Base-by-base conservation (phyloP, 2,329 filamentous ascomycete genomes). In the Bipolaris oryzae region DNA sequence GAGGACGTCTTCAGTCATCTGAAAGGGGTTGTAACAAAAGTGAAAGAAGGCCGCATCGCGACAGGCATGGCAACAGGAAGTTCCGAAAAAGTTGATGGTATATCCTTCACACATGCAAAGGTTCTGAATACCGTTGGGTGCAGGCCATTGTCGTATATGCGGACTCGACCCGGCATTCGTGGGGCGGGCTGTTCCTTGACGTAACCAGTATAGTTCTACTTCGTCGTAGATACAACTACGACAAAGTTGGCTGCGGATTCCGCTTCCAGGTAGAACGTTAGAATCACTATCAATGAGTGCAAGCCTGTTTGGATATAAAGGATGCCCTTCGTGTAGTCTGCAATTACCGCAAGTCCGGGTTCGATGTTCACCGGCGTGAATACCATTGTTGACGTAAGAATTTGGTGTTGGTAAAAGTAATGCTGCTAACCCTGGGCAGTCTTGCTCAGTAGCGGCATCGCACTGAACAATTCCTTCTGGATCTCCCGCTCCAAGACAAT, bases 131-230 rank as follows among this genome's bases (percentile, higher is more conserved):
- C 23, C n/a, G 13, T 39, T 25, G 7, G 15, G 21, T 13, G 7
- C 10, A 31, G 47, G 37, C 47, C 47, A 50, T 42, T 34, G 47
- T 11, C 7, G 25, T 42, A 33, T 37, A 6, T n/a, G 5, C 9
- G 5, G 35, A 31, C 28, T 31, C 25, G 18, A 16, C 6, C 6
- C 16, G n/a, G 7, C 28, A 16, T 16, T 44, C 15, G 7, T 15
- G 21, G 34, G 41, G 3, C 20, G 5, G 5, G 20, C 10, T 44
- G 21, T 43, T 16, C 52, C 38, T 37, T 49, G 45, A 15, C 52
- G 52, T 7, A 16, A 7, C 52, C 52, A 54, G 21, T 54, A 54
- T 7, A 54, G 38, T 33, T 54, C 52, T 20, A 54, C 38, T 39
- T 54, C 52, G 7, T 50, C 52, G 3, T 33, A 31, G 31, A 54